Evolutionary conservation across 192 early-diverging fungal species (phyloP).

Genomic region (Umbelopsis sp.): DNA sequence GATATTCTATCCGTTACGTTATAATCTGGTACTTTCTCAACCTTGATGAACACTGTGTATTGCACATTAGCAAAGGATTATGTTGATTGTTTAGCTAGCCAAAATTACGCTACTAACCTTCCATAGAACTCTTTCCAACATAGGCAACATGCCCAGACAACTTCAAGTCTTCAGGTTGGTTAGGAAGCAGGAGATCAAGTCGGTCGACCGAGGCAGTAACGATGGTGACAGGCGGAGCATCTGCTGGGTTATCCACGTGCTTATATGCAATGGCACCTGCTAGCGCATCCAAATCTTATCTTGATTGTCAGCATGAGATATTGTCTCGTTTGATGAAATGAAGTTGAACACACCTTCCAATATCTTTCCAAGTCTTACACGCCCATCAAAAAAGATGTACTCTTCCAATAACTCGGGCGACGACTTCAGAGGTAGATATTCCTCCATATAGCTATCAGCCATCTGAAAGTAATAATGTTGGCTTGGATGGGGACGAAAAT

Average conservation of each 20-base stretch:
- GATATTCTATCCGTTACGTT: constrained; percentile 11
- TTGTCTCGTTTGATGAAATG: not conserved
- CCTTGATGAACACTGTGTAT: constrained; percentile 61
- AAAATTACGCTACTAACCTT: constrained; percentile 45
- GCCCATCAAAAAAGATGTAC: constrained; percentile 78
- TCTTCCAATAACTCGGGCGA: constrained; percentile 74
- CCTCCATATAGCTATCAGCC: constrained; percentile 75
- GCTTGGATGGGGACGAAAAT: not conserved
- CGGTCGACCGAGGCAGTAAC: constrained; percentile 90
- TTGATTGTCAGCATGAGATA: not conserved
- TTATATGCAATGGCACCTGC: constrained; percentile 81
- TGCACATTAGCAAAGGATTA: not conserved
- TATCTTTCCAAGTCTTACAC: constrained; percentile 79
- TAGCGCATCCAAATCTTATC: constrained; percentile 72
- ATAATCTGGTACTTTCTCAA: constrained; percentile 51
- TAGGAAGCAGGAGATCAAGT: constrained; percentile 72
- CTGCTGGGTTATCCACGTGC: constrained; percentile 50
- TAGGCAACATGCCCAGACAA: constrained; percentile 83
- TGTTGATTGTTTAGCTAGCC: too few species aligned
- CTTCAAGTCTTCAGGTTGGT: constrained; percentile 73
- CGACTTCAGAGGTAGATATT: constrained; percentile 75
- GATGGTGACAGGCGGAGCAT: constrained; percentile 65
- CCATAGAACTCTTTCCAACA: constrained; percentile 94
- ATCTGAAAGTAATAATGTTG: constrained; percentile 38
- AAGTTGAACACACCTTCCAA: constrained; percentile 57